Evolutionary conservation across 129 eudicot species (phyloP), one percentile per base, ranked within the genome.

Genomic region (Helichrysum umbraculigerum): DNA sequence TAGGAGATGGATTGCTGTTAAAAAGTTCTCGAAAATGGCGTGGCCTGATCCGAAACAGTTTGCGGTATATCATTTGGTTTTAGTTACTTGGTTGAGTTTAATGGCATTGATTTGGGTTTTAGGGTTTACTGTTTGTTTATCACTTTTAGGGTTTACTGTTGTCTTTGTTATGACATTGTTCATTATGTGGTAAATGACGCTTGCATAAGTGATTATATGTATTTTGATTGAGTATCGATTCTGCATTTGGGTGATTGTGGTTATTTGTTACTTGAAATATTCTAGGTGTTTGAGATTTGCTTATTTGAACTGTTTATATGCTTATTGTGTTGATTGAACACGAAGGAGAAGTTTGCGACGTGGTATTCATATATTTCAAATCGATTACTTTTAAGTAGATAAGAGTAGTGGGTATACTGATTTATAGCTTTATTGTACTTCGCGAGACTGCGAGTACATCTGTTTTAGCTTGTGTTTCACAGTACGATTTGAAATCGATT

Each of bases 21-120:
- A 93, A 89, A 93, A 93, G 72, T 93, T 93, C 34, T 85, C 97
- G 20, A 90, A 90, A 75, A 78, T 88, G 90, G 98, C 98, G 29
- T 93, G 98, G 98, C 98, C 98, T 54, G 98, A 93, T 84, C 97
- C 97, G 7, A 93, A 93, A 33, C 98, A 93, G 82, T 93, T 93
- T 77, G 98, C 91, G 76, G 98, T 93, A 81, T 63, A 15, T 63
- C 62, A 12, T 3, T 47, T 9, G 47, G 19, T 63, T 50, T 56
- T 12, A 9, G 71, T 47, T 57, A 41, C 34, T 83, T 71, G 66
- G 7, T 57, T 57, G 29, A 57, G 11, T 57, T 57, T 29, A 57
- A 57, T 57, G 14, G 37, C 6, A 32, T 62, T 63, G 7, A 25
- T 37, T 64, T 72, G 74, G 68, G 11, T 65, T 37, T 64, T 79